These are phyloP conservation scores for Diphasiastrum complanatum DNA, from an alignment of 83 land plant species.

Conservation along the genomic window DNA sequence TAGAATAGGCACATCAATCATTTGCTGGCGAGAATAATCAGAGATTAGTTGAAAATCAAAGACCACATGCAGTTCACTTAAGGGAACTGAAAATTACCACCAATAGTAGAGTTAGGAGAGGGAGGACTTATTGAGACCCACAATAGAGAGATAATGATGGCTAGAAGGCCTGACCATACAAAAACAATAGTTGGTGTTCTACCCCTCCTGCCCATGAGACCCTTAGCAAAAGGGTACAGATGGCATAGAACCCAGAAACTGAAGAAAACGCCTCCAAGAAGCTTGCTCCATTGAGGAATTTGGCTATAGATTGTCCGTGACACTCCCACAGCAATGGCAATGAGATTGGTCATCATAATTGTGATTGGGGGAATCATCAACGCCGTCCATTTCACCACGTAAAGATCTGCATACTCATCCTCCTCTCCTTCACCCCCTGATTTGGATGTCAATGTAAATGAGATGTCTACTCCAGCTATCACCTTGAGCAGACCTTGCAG, in stretches of 20 bases:
- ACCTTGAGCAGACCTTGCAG: conserved; percentile 69
- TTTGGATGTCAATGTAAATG: conserved; percentile 73
- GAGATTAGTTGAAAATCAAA: too few species aligned
- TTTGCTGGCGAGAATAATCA: too few species aligned
- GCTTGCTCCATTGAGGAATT: conserved; percentile 71
- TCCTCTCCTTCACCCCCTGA: conserved; percentile 51
- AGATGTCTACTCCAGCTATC: conserved; percentile 71
- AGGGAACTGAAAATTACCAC: too few species aligned
- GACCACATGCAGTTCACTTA: too few species aligned
- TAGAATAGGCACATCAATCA: too few species aligned
- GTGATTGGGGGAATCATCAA: conserved; percentile 69
- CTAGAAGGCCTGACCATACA: too few species aligned
- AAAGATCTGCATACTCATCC: conserved; percentile 66
- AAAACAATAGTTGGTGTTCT: too few species aligned
- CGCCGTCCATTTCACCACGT: conserved; percentile 54
- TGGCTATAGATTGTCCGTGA: conserved; percentile 61
- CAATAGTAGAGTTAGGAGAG: too few species aligned
- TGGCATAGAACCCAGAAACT: conserved; percentile 79
- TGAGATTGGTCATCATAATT: conserved; percentile 66
- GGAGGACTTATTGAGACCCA: too few species aligned
- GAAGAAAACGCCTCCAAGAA: conserved; percentile 78
- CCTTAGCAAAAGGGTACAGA: conserved; percentile 79
- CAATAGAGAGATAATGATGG: too few species aligned
- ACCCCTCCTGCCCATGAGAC: too few species aligned
- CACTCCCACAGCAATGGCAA: conserved; percentile 68